Evolutionary conservation across 768 basidiomycete genomes (phyloP), one percentile per base, ranked within the genome.

Genomic region (Boletus reticulatus): DNA sequence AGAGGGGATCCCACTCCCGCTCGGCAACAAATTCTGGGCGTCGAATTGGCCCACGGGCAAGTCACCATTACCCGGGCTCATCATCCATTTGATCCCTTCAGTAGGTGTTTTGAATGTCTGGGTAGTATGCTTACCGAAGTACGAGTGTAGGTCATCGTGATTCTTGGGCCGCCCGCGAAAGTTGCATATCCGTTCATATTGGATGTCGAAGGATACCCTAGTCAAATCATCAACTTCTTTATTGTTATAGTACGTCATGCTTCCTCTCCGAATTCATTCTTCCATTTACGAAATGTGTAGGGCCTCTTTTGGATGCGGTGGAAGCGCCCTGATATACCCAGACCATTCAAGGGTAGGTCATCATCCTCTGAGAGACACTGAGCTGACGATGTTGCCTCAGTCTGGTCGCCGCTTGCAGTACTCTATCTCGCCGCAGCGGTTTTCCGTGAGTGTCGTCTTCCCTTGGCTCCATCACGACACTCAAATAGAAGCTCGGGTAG

Each of bases 151-250:
- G 75, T 34, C 77, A 78, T 84, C 41, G 72, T 84, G 43, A 84
- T 84, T 47, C 62, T 84, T 43, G 83, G 64, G 1, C 83, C 83
- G 0, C 83, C 84, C 1, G 74, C 77, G 4, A 56, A 65, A 4
- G 76, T 84, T 11, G 84, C 74, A 0, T 85, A 84, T 62, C 82
- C 83, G 0, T 85, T 85, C 57, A 85, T 85, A 50, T 72, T 85
- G 4, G 82, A 85, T 52, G 74, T 85, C 13, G 77, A 82, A 55
- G 69, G 67, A 36, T 71, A 72, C 47, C 84, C 84, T 2, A 54
- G 41, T 29, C 83, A 84, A 53, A 81, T 85, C 32, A 77, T 85
- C 61, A 79, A 80, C 55, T 63, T 84, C 6, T 82, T 84, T 61
- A 75, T 84, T 45, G 74, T 84, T 36, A 34, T 78, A n/a, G 83